These are phyloP conservation scores for Mallotus nudiflorus DNA, from an alignment of 345 rosid species.

Conservation along the genomic window DNA sequence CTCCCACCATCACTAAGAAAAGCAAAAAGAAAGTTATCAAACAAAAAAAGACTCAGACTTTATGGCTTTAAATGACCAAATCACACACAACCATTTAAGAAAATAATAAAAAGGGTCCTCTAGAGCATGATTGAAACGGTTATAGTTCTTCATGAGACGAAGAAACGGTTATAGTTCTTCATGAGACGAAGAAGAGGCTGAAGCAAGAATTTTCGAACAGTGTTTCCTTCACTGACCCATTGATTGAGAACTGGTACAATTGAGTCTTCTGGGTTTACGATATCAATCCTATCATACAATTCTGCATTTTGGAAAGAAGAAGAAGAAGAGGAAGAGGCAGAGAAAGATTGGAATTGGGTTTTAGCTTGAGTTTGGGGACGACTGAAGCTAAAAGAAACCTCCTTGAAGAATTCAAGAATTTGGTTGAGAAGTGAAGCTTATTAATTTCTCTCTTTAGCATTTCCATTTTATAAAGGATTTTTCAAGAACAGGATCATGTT, in stretches of 20 bases:
- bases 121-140: slow-evolving; percentile 30
- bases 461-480: not conserved
- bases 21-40: too few species aligned
- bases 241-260: slow-evolving; percentile 26
- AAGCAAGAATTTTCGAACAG: not conserved
- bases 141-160: not conserved
- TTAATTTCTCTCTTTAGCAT: not conserved
- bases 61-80: too few species aligned
- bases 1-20: too few species aligned
- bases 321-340: slow-evolving; percentile 3
- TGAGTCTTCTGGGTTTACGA: slow-evolving; percentile 13
- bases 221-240: slow-evolving; percentile 30
- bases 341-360: not conserved
- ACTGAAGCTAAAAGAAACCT: too few species aligned
- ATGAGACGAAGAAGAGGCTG: slow-evolving; percentile 9
- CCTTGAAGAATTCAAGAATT: too few species aligned
- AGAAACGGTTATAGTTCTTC: slow-evolving; percentile 5
- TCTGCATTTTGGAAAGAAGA: not conserved
- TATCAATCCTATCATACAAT: slow-evolving; percentile 4
- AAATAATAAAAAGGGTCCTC: slow-evolving; percentile 13
- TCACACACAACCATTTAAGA: not conserved
- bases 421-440: not conserved
- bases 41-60: not conserved
- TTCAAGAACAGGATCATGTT: too few species aligned
- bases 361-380: too few species aligned